Base-by-base conservation (phyloP, 2,329 filamentous ascomycete species). In the Shiraia sp. region DNA sequence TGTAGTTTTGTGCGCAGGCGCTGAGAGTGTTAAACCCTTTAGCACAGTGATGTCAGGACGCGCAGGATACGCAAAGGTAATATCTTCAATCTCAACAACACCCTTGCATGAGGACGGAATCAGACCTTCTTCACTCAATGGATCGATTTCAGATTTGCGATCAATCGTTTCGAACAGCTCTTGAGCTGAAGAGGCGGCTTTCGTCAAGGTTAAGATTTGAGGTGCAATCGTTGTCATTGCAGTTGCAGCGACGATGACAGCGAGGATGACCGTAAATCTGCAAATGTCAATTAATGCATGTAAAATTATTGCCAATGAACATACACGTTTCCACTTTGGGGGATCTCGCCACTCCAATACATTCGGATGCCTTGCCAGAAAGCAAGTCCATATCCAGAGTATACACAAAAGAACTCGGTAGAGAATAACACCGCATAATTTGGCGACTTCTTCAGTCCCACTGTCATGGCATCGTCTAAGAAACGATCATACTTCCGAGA, bases 51-150 rank as follows among this genome's bases (percentile, higher is more conserved):
- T 89, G 58, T 96, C 90, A 1, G 91, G 89, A 16, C 93, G 82
- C 3, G 90, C 95, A 6, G 93, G 93, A 61, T 99, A 97, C 55
- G 96, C 91, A 69, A 96, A 91, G 66, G 87, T 90, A 62, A 97
- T 78, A 51, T 89, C 79, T 49, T 85, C 79, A 17, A 97, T 78
- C 51, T 90, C 85, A 40, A 99, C 86, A 4, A 80, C 80, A 1
- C 66, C 66, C 12, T 38, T 32, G 17, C 62, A 64, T 10, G 41
- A 32, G 3, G 32, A 30, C 0, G 65, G 67, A 5, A 44, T 26
- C 7, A 45, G 40, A 0, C 65, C 65, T 4, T 47, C 42, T 8
- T 58, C 53, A 7, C 40, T 55, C 27, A 68, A 39, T 4, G 65
- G 57, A 63, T 97, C 88, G 29, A 97, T 76, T 1, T 90, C 89